Evolutionary conservation across 768 basidiomycete species (phyloP), one percentile per base, ranked within the genome.

Genomic region (Hebeloma cylindrosporum): DNA sequence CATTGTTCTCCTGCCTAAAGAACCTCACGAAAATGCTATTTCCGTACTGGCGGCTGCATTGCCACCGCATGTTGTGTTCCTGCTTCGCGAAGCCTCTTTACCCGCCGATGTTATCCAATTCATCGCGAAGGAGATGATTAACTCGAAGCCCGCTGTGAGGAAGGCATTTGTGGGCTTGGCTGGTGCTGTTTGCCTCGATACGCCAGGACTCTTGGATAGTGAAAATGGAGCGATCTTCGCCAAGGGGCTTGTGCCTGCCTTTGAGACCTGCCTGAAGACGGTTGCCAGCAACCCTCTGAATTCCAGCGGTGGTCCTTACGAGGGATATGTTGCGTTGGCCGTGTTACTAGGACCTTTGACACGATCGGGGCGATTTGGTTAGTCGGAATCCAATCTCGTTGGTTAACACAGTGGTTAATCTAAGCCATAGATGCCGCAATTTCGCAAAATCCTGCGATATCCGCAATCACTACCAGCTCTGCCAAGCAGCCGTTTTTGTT

Each of bases 401-500:
- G 31, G 13, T 14, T 21, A 27, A 31, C 26, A 40, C 50, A 41
- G 34, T 32, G 40, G 28, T 43, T 48, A 14, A 45, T 47, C 18
- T 32, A 16, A 10, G 28, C 27, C 33, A 14, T 53, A 58, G 83
- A 71, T 41, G 72, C 78, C 37, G 40, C 69, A 7, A 71, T 79
- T 16, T 66, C 74, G 17, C 70, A 67, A 52, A 81, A 82, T 59
- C 38, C 74, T 21, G 62, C 64, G 2, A 50, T 79, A n/a, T 69
- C 74, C 25, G 64, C 73, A 1, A 60, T 88, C n/a, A 58, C 62
- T 13, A 62, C 80, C 0, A 67, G 70, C 10, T 57, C 68, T 9
- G 66, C 77, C 17, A 96, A 92, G 59, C 88, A 91, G 0, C 85
- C 88, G 1, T 96, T 96, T 67, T 63, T 97, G 29, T 55, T 94